Evolutionary conservation across 768 basidiomycete species (phyloP).

Genomic region (Mycena metata): DNA sequence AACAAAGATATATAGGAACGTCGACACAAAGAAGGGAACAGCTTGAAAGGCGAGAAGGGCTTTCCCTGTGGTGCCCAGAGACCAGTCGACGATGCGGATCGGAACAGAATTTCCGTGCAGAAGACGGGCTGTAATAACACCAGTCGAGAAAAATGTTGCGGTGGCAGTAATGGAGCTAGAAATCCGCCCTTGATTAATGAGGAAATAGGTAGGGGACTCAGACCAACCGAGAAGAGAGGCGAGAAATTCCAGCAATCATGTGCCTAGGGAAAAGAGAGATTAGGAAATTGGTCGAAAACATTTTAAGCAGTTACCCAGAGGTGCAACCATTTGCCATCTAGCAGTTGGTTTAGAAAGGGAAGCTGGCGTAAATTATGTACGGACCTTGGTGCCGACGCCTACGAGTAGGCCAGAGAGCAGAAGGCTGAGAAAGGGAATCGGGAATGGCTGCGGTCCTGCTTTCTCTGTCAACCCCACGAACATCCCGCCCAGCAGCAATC

Average conservation of each 20-base stretch:
- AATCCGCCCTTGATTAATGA: slow-evolving; percentile 30
- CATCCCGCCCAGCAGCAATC: slow-evolving; percentile 65
- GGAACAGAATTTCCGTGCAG: slow-evolving; percentile 48
- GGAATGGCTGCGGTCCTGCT: slow-evolving; percentile 44
- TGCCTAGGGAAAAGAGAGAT: slow-evolving; percentile 54
- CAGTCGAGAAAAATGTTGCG: slow-evolving; percentile 64
- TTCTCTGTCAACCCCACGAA: slow-evolving; percentile 58
- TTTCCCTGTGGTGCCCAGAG: slow-evolving; percentile 52
- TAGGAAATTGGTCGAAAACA: neutral
- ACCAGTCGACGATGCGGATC: slow-evolving; percentile 53
- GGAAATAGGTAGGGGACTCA: neutral
- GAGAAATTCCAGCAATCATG: slow-evolving; percentile 73
- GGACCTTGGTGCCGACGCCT: slow-evolving; percentile 70
- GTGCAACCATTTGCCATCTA: slow-evolving; percentile 76
- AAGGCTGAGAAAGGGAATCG: slow-evolving; percentile 47
- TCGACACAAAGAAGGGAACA: slow-evolving; percentile 51
- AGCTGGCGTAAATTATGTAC: neutral
- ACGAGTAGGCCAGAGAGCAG: slow-evolving; percentile 67
- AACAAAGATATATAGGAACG: slow-evolving; percentile 49
- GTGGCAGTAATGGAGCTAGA: slow-evolving; percentile 69
- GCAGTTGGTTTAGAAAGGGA: slow-evolving; percentile 21
- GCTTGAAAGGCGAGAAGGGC: slow-evolving; percentile 57
- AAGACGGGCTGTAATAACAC: slow-evolving; percentile 58
- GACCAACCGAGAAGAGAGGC: slow-evolving; percentile 66
- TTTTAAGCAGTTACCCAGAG: slow-evolving; percentile 61